These are phyloP conservation scores for Anthracocystis panici-leucophaei DNA, from an alignment of 1,284 basidiomycete species.

Conservation along the genomic window DNA sequence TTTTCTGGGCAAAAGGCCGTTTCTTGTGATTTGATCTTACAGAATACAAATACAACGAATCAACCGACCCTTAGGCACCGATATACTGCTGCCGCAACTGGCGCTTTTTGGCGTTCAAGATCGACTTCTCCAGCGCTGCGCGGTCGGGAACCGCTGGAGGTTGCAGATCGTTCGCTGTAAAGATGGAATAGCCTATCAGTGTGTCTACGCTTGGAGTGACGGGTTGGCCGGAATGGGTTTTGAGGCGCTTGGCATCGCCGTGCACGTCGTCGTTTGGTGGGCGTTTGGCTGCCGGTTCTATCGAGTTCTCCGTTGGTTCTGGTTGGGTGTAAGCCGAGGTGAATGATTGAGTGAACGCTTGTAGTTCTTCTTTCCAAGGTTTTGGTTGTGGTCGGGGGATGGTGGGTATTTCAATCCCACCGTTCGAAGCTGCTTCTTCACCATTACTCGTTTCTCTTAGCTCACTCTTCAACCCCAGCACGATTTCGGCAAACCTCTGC, in stretches of 20 bases:
- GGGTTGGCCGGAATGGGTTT: slow-evolving; percentile 11
- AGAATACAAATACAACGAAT: no score
- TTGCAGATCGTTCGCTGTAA: slow-evolving; percentile 26
- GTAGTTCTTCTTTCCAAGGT: slow-evolving; percentile 44
- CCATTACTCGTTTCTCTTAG: slow-evolving; percentile 15
- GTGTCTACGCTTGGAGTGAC: slow-evolving; percentile 4
- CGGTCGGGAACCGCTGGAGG: slow-evolving; percentile 26
- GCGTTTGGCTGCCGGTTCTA: background rate
- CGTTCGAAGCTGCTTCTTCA: slow-evolving; percentile 5
- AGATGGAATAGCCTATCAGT: slow-evolving; percentile 33
- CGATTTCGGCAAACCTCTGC: slow-evolving; percentile 70
- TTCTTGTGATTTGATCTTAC: no score
- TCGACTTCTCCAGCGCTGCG: slow-evolving; percentile 32
- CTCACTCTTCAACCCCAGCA: slow-evolving; percentile 5
- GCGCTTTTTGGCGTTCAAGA: slow-evolving; percentile 33
- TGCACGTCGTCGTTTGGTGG: slow-evolving; percentile 3
- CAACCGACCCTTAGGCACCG: slow-evolving; percentile 1
- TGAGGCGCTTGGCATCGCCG: slow-evolving; percentile 14
- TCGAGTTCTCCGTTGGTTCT: background rate
- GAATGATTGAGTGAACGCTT: slow-evolving; percentile 9
- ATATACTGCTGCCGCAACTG: slow-evolving; percentile 40
- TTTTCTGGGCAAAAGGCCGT: no score
- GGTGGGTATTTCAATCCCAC: slow-evolving; percentile 45
- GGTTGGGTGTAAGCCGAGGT: slow-evolving; percentile 11
- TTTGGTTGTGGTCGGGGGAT: slow-evolving; percentile 55